phyloP scores from a whole-genome alignment of 2,329 filamentous ascomycete species.

The Neofusicoccum laricinum region DNA sequence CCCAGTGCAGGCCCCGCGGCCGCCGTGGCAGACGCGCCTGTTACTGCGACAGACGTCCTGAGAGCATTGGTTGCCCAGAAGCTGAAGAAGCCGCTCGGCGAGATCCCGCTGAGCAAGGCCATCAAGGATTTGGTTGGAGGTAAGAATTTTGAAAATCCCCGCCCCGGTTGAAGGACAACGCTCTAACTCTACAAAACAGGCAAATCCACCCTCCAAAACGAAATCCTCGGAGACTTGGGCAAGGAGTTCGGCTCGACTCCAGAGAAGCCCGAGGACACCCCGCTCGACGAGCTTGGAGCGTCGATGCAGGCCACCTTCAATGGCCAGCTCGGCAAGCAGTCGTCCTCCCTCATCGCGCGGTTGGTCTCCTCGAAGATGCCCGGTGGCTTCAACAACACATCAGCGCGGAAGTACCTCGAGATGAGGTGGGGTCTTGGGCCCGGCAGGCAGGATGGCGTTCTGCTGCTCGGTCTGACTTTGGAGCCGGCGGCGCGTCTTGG shows the following conservation, averaged over 20 bases:
- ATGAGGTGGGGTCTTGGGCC: constrained; percentile 84
- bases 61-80: constrained; percentile 91
- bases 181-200: constrained; percentile 51
- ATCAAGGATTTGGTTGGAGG: constrained; percentile 98
- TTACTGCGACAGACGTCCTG: constrained; percentile 85
- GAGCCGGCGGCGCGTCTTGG: constrained; percentile 86
- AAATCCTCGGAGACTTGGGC: constrained; percentile 94
- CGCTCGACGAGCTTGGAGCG: constrained; percentile 89
- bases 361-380: constrained; percentile 99
- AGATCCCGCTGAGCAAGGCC: constrained; percentile 90
- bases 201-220: constrained; percentile 97
- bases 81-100: constrained; percentile 86
- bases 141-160: constrained; percentile 47
- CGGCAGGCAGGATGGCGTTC: constrained; percentile 85
- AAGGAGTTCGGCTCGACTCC: constrained; percentile 98
- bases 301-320: constrained; percentile 99
- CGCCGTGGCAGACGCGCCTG: constrained; percentile 79
- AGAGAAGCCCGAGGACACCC: constrained; percentile 97
- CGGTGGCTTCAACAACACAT: constrained; percentile 97
- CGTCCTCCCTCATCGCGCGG: constrained; percentile 85
- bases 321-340: constrained; percentile 95
- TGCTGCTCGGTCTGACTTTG: constrained; percentile 86
- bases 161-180: background rate
- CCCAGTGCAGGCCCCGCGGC: constrained; percentile 79
- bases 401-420: constrained; percentile 91